phyloP scores from a whole-genome alignment of 2,329 filamentous ascomycete genomes.

The Pyrenophora teres region DNA sequence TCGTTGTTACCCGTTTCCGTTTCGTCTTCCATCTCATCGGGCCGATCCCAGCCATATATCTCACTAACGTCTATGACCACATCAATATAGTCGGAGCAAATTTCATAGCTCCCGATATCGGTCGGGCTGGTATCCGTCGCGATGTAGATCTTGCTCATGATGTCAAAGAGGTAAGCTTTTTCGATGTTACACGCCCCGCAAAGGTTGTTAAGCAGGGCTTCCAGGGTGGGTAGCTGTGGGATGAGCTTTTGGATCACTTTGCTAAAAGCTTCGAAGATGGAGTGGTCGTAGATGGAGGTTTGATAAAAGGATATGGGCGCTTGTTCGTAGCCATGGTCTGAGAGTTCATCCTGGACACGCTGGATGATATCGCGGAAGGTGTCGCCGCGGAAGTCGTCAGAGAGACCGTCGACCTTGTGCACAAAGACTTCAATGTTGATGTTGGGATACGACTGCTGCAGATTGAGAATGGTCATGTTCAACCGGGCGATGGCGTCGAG shows the following conservation, averaged over 20 bases:
- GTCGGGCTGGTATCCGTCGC: constrained; percentile 92
- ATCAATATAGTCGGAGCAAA: constrained; percentile 98
- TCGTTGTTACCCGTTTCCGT: constrained; percentile 55
- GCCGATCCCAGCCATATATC: constrained; percentile 78
- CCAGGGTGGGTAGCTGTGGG: constrained; percentile 87
- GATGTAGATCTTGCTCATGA: constrained; percentile 97
- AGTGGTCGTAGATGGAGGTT: constrained; percentile 98
- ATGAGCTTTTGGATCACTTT: constrained; percentile 99
- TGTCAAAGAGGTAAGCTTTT: constrained; percentile 97
- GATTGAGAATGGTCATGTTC: constrained; percentile 84
- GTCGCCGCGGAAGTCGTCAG: constrained; percentile 94
- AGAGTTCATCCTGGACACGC: constrained; percentile 93
- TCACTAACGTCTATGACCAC: constrained; percentile 97
- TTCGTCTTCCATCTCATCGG: constrained; percentile 36
- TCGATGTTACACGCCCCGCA: constrained; percentile 94
- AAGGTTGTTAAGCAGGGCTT: constrained; percentile 90
- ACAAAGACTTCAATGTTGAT: constrained; percentile 99
- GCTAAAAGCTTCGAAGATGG: constrained; percentile 96
- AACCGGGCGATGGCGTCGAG: constrained; percentile 86
- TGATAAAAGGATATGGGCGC: constrained; percentile 93
- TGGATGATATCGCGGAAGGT: constrained; percentile 97
- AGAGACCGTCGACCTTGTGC: constrained; percentile 97
- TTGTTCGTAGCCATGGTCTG: constrained; percentile 90
- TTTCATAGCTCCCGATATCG: constrained; percentile 95
- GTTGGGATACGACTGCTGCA: constrained; percentile 85